A percentile compares a stretch with the other conserved stretches of the same genome.
Evolutionary conservation across 1,284 basidiomycete genomes (phyloP).

Genomic region (Cryptococcus sp.): DNA sequence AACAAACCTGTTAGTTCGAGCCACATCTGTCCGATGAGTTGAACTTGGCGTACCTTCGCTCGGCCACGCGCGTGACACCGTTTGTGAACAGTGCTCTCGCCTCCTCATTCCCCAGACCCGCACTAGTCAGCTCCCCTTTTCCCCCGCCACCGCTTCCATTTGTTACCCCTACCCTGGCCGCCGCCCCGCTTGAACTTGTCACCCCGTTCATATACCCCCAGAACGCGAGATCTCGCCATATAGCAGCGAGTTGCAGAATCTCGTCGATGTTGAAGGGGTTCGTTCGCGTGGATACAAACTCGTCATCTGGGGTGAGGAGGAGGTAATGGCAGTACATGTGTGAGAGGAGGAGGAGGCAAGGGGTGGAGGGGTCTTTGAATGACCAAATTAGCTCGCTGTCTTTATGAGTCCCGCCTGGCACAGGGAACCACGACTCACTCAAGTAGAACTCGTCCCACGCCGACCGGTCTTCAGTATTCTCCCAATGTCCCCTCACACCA

Average conservation of each 20-base stretch:
- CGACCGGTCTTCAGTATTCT: slow-evolving; percentile 40
- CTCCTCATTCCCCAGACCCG: slow-evolving; percentile 54
- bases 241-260: slow-evolving; percentile 52
- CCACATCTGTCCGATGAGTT: neutral
- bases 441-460: slow-evolving; percentile 54
- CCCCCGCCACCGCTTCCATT: neutral
- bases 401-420: neutral
- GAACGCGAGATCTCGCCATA: slow-evolving; percentile 49
- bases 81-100: slow-evolving; percentile 68
- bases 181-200: slow-evolving; percentile 46
- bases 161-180: slow-evolving; percentile 5
- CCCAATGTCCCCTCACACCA: slow-evolving; percentile 60
- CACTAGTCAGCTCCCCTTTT: neutral
- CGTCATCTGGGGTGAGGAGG: slow-evolving; percentile 91
- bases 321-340: slow-evolving; percentile 83
- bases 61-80: slow-evolving; percentile 73
- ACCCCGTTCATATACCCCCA: slow-evolving; percentile 49
- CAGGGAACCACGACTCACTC: slow-evolving; percentile 37
- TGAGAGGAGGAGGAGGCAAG: slow-evolving; percentile 71
- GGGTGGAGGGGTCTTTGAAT: slow-evolving; percentile 52
- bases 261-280: slow-evolving; percentile 85
- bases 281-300: slow-evolving; percentile 67
- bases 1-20: slow-evolving; percentile 10
- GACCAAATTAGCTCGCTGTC: slow-evolving; percentile 37
- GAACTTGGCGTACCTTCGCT: slow-evolving; percentile 69